phyloP scores from a whole-genome alignment of 371 early-diverging fungal species.

The Mucor sp. region DNA sequence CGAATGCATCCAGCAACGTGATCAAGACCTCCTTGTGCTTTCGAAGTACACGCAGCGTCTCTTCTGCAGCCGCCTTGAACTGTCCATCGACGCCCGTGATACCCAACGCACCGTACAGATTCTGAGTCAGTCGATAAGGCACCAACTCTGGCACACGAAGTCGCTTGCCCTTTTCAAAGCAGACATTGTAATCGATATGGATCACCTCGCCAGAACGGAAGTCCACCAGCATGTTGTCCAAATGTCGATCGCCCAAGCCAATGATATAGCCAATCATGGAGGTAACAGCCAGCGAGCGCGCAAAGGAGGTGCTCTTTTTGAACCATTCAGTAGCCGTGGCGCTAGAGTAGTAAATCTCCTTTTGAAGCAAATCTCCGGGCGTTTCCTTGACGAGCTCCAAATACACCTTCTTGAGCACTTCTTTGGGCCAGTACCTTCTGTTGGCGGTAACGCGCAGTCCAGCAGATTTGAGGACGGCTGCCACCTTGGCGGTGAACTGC shows the following conservation, averaged over 20 bases:
- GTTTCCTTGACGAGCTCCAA: slow-evolving; percentile 65
- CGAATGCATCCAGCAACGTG: slow-evolving; percentile 89
- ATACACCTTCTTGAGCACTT: slow-evolving; percentile 62
- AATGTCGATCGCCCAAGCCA: slow-evolving; percentile 98
- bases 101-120: slow-evolving; percentile 78
- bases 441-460: slow-evolving; percentile 54
- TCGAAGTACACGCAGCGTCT: slow-evolving; percentile 76
- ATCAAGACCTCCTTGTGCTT: slow-evolving; percentile 80
- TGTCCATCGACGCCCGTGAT: slow-evolving; percentile 81
- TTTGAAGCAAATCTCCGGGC: slow-evolving; percentile 67
- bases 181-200: slow-evolving; percentile 98
- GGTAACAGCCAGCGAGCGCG: slow-evolving; percentile 90
- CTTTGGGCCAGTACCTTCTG: slow-evolving; percentile 68
- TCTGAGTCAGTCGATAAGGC: slow-evolving; percentile 95
- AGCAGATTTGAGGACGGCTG: slow-evolving; percentile 48
- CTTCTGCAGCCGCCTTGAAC: slow-evolving; percentile 76
- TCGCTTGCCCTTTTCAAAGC: slow-evolving; percentile 93
- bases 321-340: slow-evolving; percentile 72
- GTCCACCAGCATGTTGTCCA: slow-evolving; percentile 97
- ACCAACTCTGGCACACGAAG: slow-evolving; percentile 95
- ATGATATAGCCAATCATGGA: slow-evolving; percentile 96
- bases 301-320: slow-evolving; percentile 71
- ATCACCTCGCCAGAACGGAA: slow-evolving; percentile 82
- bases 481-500: slow-evolving; percentile 44
- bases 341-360: slow-evolving; percentile 59